A percentile compares a stretch with the other conserved stretches of the same genome.
These are phyloP conservation scores for Chlorella sp. DNA, from an alignment of 139 green algal species.

Conservation along the genomic window DNA sequence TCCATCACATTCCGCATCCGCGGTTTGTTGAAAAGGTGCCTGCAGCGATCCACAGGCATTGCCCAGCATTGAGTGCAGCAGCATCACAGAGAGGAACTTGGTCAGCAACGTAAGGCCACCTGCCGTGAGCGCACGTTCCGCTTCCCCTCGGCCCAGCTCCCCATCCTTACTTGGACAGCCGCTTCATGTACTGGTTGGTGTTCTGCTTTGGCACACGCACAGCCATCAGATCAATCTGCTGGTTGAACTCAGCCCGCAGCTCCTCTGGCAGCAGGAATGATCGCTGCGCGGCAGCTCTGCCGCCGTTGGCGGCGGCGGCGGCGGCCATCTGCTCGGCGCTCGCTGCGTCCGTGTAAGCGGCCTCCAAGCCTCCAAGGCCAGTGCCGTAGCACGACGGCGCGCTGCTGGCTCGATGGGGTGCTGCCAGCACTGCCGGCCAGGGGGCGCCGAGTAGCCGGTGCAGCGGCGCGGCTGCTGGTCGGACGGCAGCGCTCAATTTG, in stretches of 20 bases:
- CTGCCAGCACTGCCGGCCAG: too few species aligned
- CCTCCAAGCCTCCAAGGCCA: not conserved
- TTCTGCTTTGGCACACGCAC: constrained; percentile 63
- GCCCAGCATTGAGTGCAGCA: not conserved
- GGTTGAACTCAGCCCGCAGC: constrained; percentile 17
- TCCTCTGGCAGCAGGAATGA: not conserved
- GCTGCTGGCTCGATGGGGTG: too few species aligned
- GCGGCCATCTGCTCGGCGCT: too few species aligned
- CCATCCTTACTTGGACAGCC: constrained; percentile 27
- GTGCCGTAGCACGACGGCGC: not conserved
- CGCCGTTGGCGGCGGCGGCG: not conserved
- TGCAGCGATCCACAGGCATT: constrained; percentile 33
- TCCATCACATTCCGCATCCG: constrained; percentile 69
- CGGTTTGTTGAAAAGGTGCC: constrained; percentile 75
- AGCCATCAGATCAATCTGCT: constrained; percentile 58
- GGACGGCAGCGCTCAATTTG: too few species aligned
- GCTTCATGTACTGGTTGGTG: constrained; percentile 70
- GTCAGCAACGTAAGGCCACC: not conserved
- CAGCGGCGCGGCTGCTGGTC: too few species aligned
- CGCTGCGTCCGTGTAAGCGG: not conserved
- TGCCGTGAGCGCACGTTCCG: too few species aligned
- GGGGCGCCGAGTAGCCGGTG: too few species aligned
- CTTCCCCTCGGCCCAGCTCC: not conserved
- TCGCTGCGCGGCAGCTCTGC: not conserved
- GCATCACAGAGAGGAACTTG: not conserved